Percentiles rank a stretch among this genome's conserved stretches.
Evolutionary conservation across 352 stramenopile species (phyloP).

Genomic region (Albugo candida): DNA sequence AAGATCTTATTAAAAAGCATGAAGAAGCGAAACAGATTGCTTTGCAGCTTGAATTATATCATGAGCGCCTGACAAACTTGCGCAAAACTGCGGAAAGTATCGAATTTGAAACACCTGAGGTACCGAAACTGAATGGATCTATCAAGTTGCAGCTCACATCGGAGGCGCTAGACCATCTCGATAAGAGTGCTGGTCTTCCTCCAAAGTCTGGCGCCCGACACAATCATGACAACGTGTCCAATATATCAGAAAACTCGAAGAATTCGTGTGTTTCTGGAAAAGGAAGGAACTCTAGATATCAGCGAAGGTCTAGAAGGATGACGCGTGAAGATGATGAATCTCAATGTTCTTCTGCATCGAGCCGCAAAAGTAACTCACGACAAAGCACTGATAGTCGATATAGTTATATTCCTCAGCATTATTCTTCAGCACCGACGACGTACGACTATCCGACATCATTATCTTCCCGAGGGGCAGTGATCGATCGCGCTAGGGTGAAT

Average conservation of each 20-base stretch:
- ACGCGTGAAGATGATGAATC: neutral
- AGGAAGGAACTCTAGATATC: constrained; percentile 2
- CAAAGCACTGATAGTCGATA: constrained; percentile 38
- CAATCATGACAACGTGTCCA: constrained; percentile 40
- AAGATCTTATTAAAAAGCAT: constrained; percentile 47
- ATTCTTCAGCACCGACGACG: constrained; percentile 15
- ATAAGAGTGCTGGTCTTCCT: constrained; percentile 26
- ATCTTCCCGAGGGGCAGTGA: constrained; percentile 46
- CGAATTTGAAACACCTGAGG: no score
- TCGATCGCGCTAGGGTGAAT: constrained; percentile 31
- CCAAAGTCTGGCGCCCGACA: constrained; percentile 24
- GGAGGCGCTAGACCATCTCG: constrained; percentile 34
- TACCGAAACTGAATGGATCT: no score
- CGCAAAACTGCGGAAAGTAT: constrained; percentile 1
- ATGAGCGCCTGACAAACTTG: constrained; percentile 27
- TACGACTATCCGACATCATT: constrained; percentile 22
- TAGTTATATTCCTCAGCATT: constrained; percentile 46
- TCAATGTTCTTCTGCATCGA: neutral
- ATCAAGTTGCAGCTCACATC: constrained; percentile 27
- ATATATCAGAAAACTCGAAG: constrained; percentile 37
- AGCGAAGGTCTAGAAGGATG: no score
- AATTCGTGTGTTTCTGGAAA: constrained; percentile 16
- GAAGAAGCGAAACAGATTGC: constrained; percentile 58
- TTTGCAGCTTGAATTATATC: constrained; percentile 25
- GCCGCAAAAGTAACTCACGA: neutral